These are phyloP conservation scores for Leccinum rimulosum DNA, from an alignment of 768 basidiomycete species.

Conservation along the genomic window DNA sequence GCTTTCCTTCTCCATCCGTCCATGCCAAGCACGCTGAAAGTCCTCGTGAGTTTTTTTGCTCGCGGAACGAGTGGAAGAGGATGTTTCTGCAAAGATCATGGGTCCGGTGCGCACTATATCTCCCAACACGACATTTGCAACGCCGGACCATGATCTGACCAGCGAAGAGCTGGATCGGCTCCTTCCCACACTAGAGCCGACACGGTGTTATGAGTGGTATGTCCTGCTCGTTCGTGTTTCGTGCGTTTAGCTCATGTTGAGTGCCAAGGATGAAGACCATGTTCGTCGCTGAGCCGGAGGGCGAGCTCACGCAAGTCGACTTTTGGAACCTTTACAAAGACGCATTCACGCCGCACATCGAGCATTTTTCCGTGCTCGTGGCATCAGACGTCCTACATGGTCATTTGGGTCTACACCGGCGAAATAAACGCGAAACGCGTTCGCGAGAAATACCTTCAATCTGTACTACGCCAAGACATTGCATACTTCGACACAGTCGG, in stretches of 20 bases:
- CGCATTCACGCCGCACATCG: slow-evolving; percentile 62
- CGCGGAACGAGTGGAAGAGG: slow-evolving; percentile 70
- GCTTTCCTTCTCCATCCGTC: slow-evolving; percentile 70
- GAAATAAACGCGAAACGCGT: too few relatives aligned
- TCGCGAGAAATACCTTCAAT: too few relatives aligned
- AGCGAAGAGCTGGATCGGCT: slow-evolving; percentile 65
- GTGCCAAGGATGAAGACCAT: slow-evolving; percentile 82
- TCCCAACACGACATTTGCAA: slow-evolving; percentile 43
- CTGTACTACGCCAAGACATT: too few relatives aligned
- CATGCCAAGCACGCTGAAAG: slow-evolving; percentile 66
- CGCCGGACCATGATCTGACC: slow-evolving; percentile 64
- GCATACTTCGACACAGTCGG: too few relatives aligned
- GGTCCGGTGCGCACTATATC: slow-evolving; percentile 58
- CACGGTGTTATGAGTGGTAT: slow-evolving; percentile 82
- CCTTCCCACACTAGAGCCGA: slow-evolving; percentile 62
- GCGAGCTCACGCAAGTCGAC: slow-evolving; percentile 88
- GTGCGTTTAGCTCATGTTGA: slow-evolving; percentile 12
- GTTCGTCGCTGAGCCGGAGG: slow-evolving; percentile 72
- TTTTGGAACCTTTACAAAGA: slow-evolving; percentile 95
- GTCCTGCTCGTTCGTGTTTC: slow-evolving; percentile 12
- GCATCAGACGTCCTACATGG: slow-evolving; percentile 70
- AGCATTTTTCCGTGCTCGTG: slow-evolving; percentile 60
- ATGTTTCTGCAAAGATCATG: slow-evolving; percentile 59
- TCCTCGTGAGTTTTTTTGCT: slow-evolving; percentile 66
- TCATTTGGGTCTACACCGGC: too few relatives aligned